phyloP scores from a whole-genome alignment of 1,284 basidiomycete genomes.

The Ceratorhiza oryzae-sativae region DNA sequence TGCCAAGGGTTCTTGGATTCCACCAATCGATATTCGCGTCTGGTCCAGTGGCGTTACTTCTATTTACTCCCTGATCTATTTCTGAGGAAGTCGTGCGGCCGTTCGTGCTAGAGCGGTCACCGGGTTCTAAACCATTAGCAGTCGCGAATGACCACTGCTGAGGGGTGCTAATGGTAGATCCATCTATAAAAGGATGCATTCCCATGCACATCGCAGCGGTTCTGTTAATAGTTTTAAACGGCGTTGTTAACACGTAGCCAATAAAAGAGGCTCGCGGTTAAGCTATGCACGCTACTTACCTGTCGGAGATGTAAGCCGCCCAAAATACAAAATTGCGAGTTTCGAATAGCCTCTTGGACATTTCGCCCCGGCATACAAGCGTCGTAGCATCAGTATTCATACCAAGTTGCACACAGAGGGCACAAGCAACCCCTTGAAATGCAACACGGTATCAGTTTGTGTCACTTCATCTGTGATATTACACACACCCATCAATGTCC shows the following conservation, averaged over 20 bases:
- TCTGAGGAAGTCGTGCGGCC: not conserved
- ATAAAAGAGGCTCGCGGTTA: too few species aligned
- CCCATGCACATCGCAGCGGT: constrained; percentile 21
- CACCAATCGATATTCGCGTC: constrained; percentile 9
- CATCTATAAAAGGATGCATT: constrained; percentile 33
- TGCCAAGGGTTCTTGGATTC: constrained; percentile 27
- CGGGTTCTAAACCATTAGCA: not conserved
- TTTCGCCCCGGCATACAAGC: constrained; percentile 16
- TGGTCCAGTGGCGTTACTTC: not conserved
- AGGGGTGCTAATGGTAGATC: constrained; percentile 17
- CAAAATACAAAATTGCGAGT: constrained; percentile 36
- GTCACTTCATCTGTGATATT: too few species aligned
- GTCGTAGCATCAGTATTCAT: constrained; percentile 35
- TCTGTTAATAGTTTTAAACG: not conserved
- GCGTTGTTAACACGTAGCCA: not conserved
- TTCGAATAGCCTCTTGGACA: constrained; percentile 33
- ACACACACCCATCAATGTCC: constrained; percentile 24
- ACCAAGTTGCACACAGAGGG: constrained; percentile 24
- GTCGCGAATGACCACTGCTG: constrained; percentile 19
- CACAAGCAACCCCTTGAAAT: constrained; percentile 10
- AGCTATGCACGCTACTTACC: constrained; percentile 3
- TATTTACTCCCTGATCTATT: not conserved
- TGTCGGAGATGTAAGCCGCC: constrained; percentile 18
- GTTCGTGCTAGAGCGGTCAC: not conserved
- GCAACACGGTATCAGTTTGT: too few species aligned